phyloP scores from a whole-genome alignment of 257 asterid genomes.

The Solanum piurae region DNA sequence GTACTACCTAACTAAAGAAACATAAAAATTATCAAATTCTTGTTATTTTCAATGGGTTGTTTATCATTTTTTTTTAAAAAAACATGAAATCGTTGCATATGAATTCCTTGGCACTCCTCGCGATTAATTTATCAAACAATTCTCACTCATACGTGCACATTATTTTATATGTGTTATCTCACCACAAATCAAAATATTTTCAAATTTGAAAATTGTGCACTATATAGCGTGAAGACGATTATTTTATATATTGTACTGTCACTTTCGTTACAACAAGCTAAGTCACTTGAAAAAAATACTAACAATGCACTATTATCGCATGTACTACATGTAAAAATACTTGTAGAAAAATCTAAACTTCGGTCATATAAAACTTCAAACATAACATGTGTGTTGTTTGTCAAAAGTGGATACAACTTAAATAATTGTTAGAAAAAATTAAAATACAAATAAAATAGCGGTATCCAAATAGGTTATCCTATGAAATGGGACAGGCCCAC shows the following conservation, averaged over 20 bases:
- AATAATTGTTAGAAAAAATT: background rate
- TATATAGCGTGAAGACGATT: too few relatives aligned
- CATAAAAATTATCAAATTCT: background rate
- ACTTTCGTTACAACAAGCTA: background rate
- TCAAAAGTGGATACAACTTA: background rate
- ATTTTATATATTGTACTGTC: background rate
- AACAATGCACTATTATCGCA: background rate
- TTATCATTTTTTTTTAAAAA: too few relatives aligned
- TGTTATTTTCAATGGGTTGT: background rate
- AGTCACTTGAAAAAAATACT: too few relatives aligned
- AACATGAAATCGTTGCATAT: too few relatives aligned
- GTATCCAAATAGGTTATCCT: background rate
- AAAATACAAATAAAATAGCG: background rate
- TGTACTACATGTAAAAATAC: background rate
- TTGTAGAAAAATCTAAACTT: background rate
- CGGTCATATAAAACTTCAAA: background rate
- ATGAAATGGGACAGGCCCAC: background rate
- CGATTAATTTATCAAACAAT: too few relatives aligned
- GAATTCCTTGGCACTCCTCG: too few relatives aligned
- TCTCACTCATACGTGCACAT: too few relatives aligned
- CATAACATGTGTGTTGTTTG: too few relatives aligned
- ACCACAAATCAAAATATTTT: too few relatives aligned
- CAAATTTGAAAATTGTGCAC: too few relatives aligned
- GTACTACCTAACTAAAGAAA: background rate
- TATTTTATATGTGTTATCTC: too few relatives aligned